Conservation (phyloP, 371 early-diverging fungal genomes). For the Gilbertella persicaria region DNA sequence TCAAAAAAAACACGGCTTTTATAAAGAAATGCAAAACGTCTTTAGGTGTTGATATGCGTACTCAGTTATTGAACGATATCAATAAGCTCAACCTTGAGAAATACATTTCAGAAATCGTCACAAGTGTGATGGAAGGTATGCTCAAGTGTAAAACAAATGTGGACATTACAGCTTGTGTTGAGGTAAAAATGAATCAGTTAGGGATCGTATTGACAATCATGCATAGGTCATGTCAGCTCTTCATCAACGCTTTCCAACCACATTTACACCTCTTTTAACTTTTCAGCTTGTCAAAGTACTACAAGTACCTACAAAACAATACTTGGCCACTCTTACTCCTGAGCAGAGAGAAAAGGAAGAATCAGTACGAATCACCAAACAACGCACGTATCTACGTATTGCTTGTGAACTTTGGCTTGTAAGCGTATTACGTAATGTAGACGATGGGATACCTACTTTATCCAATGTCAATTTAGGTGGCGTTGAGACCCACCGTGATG, state of each 20-base stretch:
- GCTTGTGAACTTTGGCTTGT: constrained; percentile 84
- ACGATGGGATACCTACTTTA: constrained; percentile 60
- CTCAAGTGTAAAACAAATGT: constrained; percentile 66
- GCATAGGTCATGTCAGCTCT: constrained; percentile 76
- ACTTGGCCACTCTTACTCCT: constrained; percentile 57
- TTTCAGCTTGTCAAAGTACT: constrained; percentile 60
- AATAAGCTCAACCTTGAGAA: constrained; percentile 90
- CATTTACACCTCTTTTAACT: constrained; percentile 73
- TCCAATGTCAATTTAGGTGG: constrained; percentile 54
- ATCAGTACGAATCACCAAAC: constrained; percentile 64
- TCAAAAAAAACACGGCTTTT: constrained; percentile 96
- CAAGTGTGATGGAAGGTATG: constrained; percentile 80
- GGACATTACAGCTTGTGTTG: constrained; percentile 84
- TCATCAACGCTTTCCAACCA: constrained; percentile 88
- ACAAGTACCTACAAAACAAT: constrained; percentile 51
- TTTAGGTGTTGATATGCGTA: constrained; percentile 73
- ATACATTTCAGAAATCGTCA: constrained; percentile 90
- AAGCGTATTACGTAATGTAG: constrained; percentile 74
- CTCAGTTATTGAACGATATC: constrained; percentile 81
- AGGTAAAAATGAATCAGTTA: constrained; percentile 43
- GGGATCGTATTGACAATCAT: not conserved
- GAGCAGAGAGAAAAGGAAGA: constrained; percentile 92
- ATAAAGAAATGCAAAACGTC: constrained; percentile 90
- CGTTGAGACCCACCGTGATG: constrained; percentile 53
- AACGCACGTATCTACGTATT: constrained; percentile 73